Conservation (phyloP, 306 rosid genomes). For the Hippophae rhamnoides region DNA sequence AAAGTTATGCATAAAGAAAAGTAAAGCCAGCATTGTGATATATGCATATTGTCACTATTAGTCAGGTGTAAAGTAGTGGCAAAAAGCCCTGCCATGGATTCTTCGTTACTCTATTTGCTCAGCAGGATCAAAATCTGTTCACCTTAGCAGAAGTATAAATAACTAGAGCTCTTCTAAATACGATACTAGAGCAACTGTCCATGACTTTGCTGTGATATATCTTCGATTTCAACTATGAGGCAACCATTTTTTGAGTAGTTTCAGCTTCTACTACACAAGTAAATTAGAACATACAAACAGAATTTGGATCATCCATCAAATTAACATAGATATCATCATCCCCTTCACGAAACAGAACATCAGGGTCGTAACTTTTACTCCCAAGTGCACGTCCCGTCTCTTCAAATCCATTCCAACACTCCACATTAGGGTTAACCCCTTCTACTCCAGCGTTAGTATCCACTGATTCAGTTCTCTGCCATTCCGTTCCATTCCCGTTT, state of each 20-base stretch:
- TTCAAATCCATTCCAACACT: neutral
- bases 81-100: too few species aligned
- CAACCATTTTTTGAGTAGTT: neutral
- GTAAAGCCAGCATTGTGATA: too few species aligned
- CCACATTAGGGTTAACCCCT: conserved; percentile 1
- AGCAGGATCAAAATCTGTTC: too few species aligned
- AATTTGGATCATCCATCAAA: neutral
- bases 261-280: neutral
- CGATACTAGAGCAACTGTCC: neutral
- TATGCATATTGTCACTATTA: too few species aligned
- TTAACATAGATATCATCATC: conserved; percentile 41
- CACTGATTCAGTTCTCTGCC: conserved; percentile 2
- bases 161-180: too few species aligned
- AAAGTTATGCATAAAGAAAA: too few species aligned
- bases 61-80: too few species aligned
- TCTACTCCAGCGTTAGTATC: neutral
- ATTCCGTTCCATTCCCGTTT: conserved; percentile 21
- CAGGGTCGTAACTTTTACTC: neutral
- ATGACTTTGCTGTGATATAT: neutral
- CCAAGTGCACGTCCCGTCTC: conserved; percentile 5
- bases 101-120: too few species aligned
- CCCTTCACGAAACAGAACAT: conserved; percentile 25
- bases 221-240: neutral
- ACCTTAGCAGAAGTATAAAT: too few species aligned
- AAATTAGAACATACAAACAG: neutral